Conservation (phyloP, 1,284 basidiomycete genomes). For the Heterobasidion annosum region DNA sequence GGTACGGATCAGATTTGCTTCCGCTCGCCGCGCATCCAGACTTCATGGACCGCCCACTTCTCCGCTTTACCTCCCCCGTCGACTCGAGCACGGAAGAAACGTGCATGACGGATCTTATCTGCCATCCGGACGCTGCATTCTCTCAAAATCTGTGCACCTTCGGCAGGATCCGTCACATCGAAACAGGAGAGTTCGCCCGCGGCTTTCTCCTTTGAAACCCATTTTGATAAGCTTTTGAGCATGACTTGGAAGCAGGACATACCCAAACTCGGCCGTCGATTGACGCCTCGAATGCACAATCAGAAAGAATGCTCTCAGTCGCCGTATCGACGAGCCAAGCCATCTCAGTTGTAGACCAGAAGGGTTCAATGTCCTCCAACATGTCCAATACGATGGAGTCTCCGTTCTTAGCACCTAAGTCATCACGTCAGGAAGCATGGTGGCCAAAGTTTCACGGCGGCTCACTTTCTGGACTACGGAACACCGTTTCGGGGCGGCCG, state of each 20-base stretch:
- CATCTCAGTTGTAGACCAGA: slow-evolving; percentile 24
- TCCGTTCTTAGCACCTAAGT: slow-evolving; percentile 24
- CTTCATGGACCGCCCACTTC: slow-evolving; percentile 37
- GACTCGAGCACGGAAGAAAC: slow-evolving; percentile 27
- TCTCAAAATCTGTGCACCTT: slow-evolving; percentile 8
- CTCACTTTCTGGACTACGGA: slow-evolving; percentile 36
- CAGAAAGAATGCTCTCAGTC: slow-evolving; percentile 28
- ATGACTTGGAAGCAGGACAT: slow-evolving; percentile 10
- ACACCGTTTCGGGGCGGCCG: slow-evolving; percentile 34
- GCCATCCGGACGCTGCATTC: slow-evolving; percentile 26
- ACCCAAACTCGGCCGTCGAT: slow-evolving; percentile 34
- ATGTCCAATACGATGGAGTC: slow-evolving; percentile 40
- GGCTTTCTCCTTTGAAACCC: too few species aligned
- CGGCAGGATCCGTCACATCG: not conserved
- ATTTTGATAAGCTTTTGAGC: not conserved
- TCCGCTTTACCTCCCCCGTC: slow-evolving; percentile 17
- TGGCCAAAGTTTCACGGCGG: not conserved
- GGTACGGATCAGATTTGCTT: not conserved
- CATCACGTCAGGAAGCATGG: not conserved
- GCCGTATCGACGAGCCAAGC: slow-evolving; percentile 33
- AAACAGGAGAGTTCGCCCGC: not conserved
- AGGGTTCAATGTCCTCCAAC: slow-evolving; percentile 19
- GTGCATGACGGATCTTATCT: slow-evolving; percentile 12
- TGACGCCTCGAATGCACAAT: slow-evolving; percentile 28
- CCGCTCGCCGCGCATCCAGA: slow-evolving; percentile 29